Base-by-base conservation (phyloP, 2,329 filamentous ascomycete species). In the Aspergillus glaucus region DNA sequence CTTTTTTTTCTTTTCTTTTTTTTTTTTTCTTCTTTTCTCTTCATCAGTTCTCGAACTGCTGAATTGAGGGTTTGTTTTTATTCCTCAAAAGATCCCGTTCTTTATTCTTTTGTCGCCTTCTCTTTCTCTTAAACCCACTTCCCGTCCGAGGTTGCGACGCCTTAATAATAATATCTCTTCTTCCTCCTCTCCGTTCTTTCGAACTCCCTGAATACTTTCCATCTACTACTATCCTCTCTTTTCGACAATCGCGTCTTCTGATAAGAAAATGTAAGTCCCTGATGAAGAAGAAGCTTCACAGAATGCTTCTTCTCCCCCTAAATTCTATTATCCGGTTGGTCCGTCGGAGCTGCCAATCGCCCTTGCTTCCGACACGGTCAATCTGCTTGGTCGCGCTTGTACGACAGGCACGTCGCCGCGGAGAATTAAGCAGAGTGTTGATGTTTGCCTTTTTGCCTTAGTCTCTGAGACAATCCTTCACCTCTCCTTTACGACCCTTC, bases 151-250 rank as follows among this genome's bases (percentile, higher is more conserved):
- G 37, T 40, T 40, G 37, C 37, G 37, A 21, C 37, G 37, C 17
- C 37, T 21, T 30, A 30, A 30, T 30, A 30, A 34, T 51, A 41
- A 46, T 44, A 39, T 44, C 43, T 43, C 44, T 49, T 24, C 15
- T 47, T 32, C 32, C 15, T 24, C 42, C 34, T 34, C 26, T 49
- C 46, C 36, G 45, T 42, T 42, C 40, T 22, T 21, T 43, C 21
- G 6, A 43, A n/a, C 41, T 14, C 37, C 37, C 37, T 12, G 37
- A 30, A 30, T 40, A 19, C 37, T 40, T 40, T 40, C 37, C 15
- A 10, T 19, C 37, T 12, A 40, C 17, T 14, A 22, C 15, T 40
- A 40, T 40, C 17, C 19, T 40, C 17, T 40, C 37, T 21, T 40
- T 40, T 21, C 3, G 34, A 36, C n/a, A 8, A 7, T 36, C 34